phyloP scores from a whole-genome alignment of 2,329 filamentous ascomycete species.

The Spiromastix sp. region DNA sequence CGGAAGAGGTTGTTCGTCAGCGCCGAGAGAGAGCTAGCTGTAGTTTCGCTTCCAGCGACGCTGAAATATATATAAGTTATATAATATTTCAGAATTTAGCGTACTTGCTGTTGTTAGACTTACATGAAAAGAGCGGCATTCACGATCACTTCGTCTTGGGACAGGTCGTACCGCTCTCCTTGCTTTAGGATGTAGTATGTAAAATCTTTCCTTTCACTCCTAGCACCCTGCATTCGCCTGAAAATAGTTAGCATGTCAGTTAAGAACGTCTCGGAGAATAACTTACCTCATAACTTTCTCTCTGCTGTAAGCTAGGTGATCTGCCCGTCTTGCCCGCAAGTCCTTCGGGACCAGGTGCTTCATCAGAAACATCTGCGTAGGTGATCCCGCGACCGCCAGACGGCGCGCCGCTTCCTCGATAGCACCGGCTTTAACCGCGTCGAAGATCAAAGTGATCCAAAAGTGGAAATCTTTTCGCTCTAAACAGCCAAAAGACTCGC shows the following conservation, averaged over 20 bases:
- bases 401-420: conserved; percentile 7
- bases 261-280: background rate
- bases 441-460: conserved; percentile 30
- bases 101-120: background rate
- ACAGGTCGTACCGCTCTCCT: conserved; percentile 17
- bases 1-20: conserved; percentile 28
- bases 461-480: conserved; percentile 26
- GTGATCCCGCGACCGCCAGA: background rate
- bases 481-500: conserved; percentile 30
- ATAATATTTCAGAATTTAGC: background rate
- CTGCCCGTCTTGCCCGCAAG: background rate
- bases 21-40: conserved; percentile 27
- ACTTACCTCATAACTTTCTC: background rate
- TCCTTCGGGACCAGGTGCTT: background rate
- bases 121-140: conserved; percentile 3
- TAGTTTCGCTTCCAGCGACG: conserved; percentile 13
- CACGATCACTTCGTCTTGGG: conserved; percentile 18
- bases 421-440: conserved; percentile 14
- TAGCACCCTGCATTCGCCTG: background rate
- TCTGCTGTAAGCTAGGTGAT: background rate
- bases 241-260: background rate
- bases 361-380: background rate
- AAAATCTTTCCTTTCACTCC: conserved; percentile 8
- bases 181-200: conserved; percentile 10
- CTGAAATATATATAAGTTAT: background rate